Evolutionary conservation across 75 land plant species (phyloP).

Genomic region (Gnetum montanum): DNA sequence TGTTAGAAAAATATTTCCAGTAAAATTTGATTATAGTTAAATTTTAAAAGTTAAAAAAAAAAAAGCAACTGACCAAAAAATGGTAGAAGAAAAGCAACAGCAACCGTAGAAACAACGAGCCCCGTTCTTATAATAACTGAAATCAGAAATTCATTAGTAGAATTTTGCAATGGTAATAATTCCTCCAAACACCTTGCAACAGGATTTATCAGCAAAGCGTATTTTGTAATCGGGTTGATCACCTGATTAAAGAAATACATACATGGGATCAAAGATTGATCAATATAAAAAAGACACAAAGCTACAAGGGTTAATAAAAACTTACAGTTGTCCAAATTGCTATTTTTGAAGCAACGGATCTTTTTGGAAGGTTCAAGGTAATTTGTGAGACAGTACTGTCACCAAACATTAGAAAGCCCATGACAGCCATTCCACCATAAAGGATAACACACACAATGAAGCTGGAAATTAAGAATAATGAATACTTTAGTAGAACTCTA

Average conservation of each 20-base stretch:
- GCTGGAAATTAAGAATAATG: slow-evolving; percentile 31
- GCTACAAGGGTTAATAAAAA: not conserved
- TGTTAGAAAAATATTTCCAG: too few relatives aligned
- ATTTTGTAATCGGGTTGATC: slow-evolving; percentile 89
- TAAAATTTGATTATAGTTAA: too few relatives aligned
- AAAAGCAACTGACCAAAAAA: slow-evolving; percentile 78
- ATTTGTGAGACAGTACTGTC: slow-evolving; percentile 64
- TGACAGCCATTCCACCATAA: slow-evolving; percentile 66
- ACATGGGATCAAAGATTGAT: too few relatives aligned
- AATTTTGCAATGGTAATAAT: slow-evolving; percentile 41
- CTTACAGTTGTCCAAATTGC: slow-evolving; percentile 88
- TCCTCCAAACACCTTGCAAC: slow-evolving; percentile 84
- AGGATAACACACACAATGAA: slow-evolving; percentile 47
- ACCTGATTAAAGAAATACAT: slow-evolving; percentile 45
- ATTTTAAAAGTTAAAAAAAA: too few relatives aligned
- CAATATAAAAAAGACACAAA: not conserved
- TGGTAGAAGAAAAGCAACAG: slow-evolving; percentile 72
- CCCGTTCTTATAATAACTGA: slow-evolving; percentile 41
- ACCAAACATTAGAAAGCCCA: slow-evolving; percentile 89
- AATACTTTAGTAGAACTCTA: not conserved
- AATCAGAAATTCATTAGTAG: slow-evolving; percentile 13
- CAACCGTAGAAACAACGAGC: slow-evolving; percentile 76
- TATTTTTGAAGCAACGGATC: slow-evolving; percentile 52
- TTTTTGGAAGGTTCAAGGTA: slow-evolving; percentile 69
- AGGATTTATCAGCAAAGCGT: slow-evolving; percentile 77